Percentiles rank a stretch among this genome's conserved stretches.
Evolutionary conservation across 2,329 filamentous ascomycete species (phyloP).

Genomic region (Trichoderma oligosporum): DNA sequence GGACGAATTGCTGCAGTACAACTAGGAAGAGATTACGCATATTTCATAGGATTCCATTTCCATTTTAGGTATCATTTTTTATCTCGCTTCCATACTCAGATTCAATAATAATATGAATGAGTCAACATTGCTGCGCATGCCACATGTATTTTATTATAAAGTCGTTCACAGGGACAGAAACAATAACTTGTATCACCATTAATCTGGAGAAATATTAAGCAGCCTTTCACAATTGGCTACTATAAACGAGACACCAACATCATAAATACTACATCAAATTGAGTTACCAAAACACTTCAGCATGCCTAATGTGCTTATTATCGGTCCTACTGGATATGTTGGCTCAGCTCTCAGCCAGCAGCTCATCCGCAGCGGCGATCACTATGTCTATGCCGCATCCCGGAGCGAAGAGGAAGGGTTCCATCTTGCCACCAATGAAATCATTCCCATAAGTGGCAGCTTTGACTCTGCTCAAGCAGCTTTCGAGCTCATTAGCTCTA

Average conservation of each 20-base stretch:
- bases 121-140: background rate
- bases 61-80: no score
- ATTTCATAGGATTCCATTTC: background rate
- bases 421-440: background rate
- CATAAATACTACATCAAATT: background rate
- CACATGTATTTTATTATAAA: background rate
- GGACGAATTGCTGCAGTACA: background rate
- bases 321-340: background rate
- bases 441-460: background rate
- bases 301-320: background rate
- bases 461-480: background rate
- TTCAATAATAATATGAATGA: no score
- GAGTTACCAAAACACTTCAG: background rate
- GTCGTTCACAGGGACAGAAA: no score
- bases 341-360: background rate
- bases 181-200: background rate
- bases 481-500: background rate
- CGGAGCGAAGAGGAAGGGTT: background rate
- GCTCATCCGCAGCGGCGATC: background rate
- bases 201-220: background rate
- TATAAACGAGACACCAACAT: background rate
- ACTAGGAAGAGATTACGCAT: background rate
- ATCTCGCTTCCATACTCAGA: no score
- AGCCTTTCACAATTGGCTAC: background rate
- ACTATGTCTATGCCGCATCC: background rate